phyloP scores from a whole-genome alignment of 192 early-diverging fungal species.

The Coemansia sp. region DNA sequence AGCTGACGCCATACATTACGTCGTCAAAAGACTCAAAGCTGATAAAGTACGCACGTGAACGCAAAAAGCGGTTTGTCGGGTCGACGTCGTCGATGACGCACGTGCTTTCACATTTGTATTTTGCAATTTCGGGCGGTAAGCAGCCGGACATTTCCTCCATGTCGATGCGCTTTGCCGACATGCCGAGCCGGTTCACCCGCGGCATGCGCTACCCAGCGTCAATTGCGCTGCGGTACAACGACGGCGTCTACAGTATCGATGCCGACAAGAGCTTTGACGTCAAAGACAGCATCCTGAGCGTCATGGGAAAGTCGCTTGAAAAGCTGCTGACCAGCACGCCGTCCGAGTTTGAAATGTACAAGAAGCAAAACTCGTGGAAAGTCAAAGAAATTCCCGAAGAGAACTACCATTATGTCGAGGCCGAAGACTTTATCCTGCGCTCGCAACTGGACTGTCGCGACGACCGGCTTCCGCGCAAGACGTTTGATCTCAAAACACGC shows the following conservation, averaged over 20 bases:
- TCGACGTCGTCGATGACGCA: constrained; percentile 90
- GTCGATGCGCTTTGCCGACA: constrained; percentile 62
- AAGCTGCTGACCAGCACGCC: constrained; percentile 73
- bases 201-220: constrained; percentile 67
- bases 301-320: constrained; percentile 85
- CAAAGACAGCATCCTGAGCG: constrained; percentile 68
- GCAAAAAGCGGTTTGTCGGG: constrained; percentile 64
- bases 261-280: constrained; percentile 76
- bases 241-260: constrained; percentile 81
- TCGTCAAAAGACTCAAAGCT: constrained; percentile 72
- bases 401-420: constrained; percentile 67
- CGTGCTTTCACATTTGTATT: constrained; percentile 75
- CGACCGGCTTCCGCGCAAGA: constrained; percentile 67
- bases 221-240: constrained; percentile 66
- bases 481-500: constrained; percentile 93
- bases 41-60: constrained; percentile 51
- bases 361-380: constrained; percentile 60
- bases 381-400: constrained; percentile 58
- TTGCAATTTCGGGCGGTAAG: constrained; percentile 64
- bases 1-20: constrained; percentile 74
- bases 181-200: constrained; percentile 66
- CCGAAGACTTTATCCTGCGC: constrained; percentile 76
- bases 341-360: constrained; percentile 66
- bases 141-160: constrained; percentile 61
- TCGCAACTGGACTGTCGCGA: constrained; percentile 89